These are phyloP conservation scores for Coemansia sp. DNA, from an alignment of 192 early-diverging fungal genomes.

Conservation along the genomic window DNA sequence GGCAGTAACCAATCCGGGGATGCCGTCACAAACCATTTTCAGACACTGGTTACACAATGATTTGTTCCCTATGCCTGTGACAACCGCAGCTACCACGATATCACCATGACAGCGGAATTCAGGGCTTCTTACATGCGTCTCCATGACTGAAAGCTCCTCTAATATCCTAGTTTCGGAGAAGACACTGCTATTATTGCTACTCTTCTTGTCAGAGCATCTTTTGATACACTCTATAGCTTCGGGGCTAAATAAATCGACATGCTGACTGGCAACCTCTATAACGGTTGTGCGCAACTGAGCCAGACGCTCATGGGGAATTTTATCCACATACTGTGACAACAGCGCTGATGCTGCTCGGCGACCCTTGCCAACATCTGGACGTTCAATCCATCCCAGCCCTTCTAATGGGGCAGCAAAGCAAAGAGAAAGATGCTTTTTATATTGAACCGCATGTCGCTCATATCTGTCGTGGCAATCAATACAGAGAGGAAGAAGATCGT, in stretches of 20 bases:
- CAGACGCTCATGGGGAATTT: constrained; percentile 20
- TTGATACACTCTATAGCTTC: neutral
- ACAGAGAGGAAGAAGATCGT: constrained; percentile 48
- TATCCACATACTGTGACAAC: neutral
- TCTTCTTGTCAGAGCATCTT: neutral
- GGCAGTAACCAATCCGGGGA: constrained; percentile 20
- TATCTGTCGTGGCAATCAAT: constrained; percentile 42
- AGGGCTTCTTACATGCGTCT: constrained; percentile 28
- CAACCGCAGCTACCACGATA: constrained; percentile 24
- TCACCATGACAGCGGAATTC: constrained; percentile 44
- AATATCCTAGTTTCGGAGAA: constrained; percentile 8
- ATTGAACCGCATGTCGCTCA: constrained; percentile 26
- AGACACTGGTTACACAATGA: constrained; percentile 26
- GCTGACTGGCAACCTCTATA: neutral
- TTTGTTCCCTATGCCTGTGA: neutral
- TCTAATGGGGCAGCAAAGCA: constrained; percentile 46
- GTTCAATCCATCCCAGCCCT: constrained; percentile 44
- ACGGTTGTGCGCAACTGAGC: constrained; percentile 7
- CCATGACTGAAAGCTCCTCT: constrained; percentile 26
- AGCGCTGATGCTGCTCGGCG: constrained; percentile 36
- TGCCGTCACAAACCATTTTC: constrained; percentile 13
- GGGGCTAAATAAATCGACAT: constrained; percentile 14
- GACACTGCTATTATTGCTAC: neutral
- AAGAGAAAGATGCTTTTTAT: constrained; percentile 30
- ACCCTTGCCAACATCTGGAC: constrained; percentile 23